Base-by-base conservation (phyloP, 2,329 filamentous ascomycete species). In the Pseudocercospora macadamiae region DNA sequence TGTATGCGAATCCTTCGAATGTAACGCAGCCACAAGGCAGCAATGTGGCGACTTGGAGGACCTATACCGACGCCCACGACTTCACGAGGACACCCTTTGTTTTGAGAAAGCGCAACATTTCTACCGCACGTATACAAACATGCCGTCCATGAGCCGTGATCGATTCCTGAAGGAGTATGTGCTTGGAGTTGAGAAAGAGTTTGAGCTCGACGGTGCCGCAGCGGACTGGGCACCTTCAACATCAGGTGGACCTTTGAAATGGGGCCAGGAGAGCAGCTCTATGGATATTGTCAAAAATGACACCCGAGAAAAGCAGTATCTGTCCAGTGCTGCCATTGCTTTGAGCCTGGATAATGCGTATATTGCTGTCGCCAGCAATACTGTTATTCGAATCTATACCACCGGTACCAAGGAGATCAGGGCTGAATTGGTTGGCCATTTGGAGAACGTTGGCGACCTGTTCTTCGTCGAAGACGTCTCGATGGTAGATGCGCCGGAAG, bases 371-470 rank as follows among this genome's bases (percentile, higher is more conserved):
- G 45, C 45, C 23, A 49, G 23, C 45, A 49, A 49, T n/a, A 18
- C 45, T 30, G 28, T 16, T 19, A 56, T 62, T 10, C 52, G 56
- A 12, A 37, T 59, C 14, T 48, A 59, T 19, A 44, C 16, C 18
- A 23, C 44, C 23, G 54, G 25, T 14, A 52, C 26, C 9, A 48
- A 56, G 18, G 42, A 54, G 19, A 25, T 56, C 18, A 30, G 23
- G 16, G 56, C 52, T 36, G 51, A 55, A 25, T 53, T 62, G 2
- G 19, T 57, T 16, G 60, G 52, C 5, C 60, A 62, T n/a, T 19
- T 36, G 18, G 26, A 36, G n/a, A 54, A 51, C n/a, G 30, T 62
- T 16, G 6, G n/a, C 3, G 45, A 51, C n/a, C 7, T 62, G 0
- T 30, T 59, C 28, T 62, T 62, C 48, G 48, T 42, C 12, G 47